phyloP scores from a whole-genome alignment of 768 basidiomycete genomes.

The Punctularia strigosozonata region DNA sequence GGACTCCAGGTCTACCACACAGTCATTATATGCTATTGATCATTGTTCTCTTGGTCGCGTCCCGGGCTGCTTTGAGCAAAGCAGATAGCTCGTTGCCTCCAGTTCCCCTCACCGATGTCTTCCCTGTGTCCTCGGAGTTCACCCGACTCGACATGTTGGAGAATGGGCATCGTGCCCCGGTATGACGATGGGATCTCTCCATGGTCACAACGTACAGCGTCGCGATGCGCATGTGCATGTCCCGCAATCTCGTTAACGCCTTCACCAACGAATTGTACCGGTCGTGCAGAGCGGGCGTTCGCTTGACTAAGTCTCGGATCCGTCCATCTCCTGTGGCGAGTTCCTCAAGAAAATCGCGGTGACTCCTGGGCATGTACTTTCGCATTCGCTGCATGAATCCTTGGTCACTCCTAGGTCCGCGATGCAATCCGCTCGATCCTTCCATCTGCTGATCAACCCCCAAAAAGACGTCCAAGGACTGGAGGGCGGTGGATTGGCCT shows the following conservation, averaged over 20 bases:
- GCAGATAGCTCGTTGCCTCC: slow-evolving; percentile 79
- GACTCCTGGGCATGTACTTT: slow-evolving; percentile 89
- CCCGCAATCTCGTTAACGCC: slow-evolving; percentile 74
- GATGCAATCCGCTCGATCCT: no score
- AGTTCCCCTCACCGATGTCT: slow-evolving; percentile 63
- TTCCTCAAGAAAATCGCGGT: slow-evolving; percentile 72
- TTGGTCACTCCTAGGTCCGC: slow-evolving; percentile 42
- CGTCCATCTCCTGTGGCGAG: slow-evolving; percentile 49
- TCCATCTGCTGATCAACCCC: slow-evolving; percentile 83
- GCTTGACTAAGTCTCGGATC: slow-evolving; percentile 48
- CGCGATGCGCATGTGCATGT: slow-evolving; percentile 83
- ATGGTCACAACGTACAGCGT: slow-evolving; percentile 81
- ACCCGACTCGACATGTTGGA: slow-evolving; percentile 27
- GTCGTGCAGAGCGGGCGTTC: slow-evolving; percentile 46
- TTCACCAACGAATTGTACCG: slow-evolving; percentile 72
- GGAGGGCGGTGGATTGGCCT: slow-evolving; percentile 89
- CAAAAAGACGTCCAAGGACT: slow-evolving; percentile 73
- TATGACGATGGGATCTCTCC: slow-evolving; percentile 62
- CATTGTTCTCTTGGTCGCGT: slow-evolving; percentile 66
- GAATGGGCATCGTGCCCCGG: slow-evolving; percentile 39
- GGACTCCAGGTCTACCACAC: no score
- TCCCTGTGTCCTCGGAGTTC: slow-evolving; percentile 23
- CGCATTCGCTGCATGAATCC: slow-evolving; percentile 92
- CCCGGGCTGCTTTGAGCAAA: slow-evolving; percentile 82
- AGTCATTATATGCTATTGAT: slow-evolving; percentile 11